Percentiles rank a stretch among this genome's conserved stretches.
Evolutionary conservation across 2,329 filamentous ascomycete genomes (phyloP).

Genomic region (Cyphellophora attinorum): DNA sequence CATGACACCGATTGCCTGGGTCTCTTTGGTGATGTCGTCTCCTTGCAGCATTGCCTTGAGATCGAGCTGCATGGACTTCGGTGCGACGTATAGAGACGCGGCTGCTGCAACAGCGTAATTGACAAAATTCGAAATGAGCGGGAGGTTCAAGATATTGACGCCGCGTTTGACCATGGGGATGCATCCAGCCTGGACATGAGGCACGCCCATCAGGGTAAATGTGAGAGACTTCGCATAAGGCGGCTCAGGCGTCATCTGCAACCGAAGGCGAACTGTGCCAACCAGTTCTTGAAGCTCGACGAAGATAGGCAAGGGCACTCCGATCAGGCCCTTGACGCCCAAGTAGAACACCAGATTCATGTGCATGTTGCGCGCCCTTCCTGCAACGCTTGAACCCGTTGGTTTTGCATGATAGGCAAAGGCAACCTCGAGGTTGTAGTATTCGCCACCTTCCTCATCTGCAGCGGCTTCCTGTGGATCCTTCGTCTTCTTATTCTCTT

Average conservation of each 20-base stretch:
- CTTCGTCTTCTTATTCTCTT: constrained; percentile 68
- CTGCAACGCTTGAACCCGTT: constrained; percentile 57
- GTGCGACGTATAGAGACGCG: constrained; percentile 83
- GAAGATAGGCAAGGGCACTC: constrained; percentile 76
- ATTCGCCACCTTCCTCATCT: constrained; percentile 81
- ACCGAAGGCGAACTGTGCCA: constrained; percentile 70
- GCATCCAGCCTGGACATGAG: constrained; percentile 81
- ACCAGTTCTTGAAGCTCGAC: constrained; percentile 88
- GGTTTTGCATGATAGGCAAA: constrained; percentile 87
- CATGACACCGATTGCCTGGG: constrained; percentile 74
- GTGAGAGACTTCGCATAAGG: constrained; percentile 88
- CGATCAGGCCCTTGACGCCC: constrained; percentile 79
- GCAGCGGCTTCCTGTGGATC: constrained; percentile 81
- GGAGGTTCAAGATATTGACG: constrained; percentile 83
- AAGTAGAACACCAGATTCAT: constrained; percentile 95
- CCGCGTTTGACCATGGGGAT: constrained; percentile 86
- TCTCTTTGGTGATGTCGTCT: constrained; percentile 82
- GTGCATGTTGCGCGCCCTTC: constrained; percentile 89
- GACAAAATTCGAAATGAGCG: constrained; percentile 90
- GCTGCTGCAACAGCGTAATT: constrained; percentile 88
- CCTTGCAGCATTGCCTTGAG: constrained; percentile 83
- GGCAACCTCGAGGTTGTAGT: constrained; percentile 84
- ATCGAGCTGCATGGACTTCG: constrained; percentile 88
- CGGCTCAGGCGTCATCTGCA: constrained; percentile 80
- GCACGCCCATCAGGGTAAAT: constrained; percentile 87